phyloP scores from a whole-genome alignment of 2,329 filamentous ascomycete species.

The Graphilbum sp. region DNA sequence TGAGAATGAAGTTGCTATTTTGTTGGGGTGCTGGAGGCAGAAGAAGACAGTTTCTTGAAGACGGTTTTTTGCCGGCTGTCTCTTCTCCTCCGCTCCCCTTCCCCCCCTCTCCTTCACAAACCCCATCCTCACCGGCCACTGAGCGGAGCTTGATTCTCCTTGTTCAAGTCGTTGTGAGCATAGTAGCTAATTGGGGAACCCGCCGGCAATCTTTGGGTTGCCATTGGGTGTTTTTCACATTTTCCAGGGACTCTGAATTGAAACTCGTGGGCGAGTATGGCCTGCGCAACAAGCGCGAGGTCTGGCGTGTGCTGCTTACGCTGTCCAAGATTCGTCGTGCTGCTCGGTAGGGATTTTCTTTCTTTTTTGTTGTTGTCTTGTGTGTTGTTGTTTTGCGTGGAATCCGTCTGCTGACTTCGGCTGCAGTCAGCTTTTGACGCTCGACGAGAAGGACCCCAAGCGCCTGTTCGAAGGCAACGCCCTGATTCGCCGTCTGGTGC shows the following conservation, averaged over 20 bases:
- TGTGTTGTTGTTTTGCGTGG: not conserved
- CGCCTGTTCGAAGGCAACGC: conserved; percentile 99
- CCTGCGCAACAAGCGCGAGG: conserved; percentile 99
- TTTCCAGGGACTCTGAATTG: conserved; percentile 85
- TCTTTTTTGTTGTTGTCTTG: not conserved
- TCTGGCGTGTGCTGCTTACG: conserved; percentile 98
- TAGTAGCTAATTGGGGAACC: conserved; percentile 16
- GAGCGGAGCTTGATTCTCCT: conserved; percentile 82
- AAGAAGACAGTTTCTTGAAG: not conserved
- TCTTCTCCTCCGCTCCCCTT: not conserved
- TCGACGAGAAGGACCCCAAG: conserved; percentile 99
- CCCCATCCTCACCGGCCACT: conserved; percentile 44
- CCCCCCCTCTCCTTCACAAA: too few relatives aligned
- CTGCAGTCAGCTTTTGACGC: conserved; percentile 90
- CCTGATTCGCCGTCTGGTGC: conserved; percentile 98
- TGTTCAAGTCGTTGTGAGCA: conserved; percentile 77
- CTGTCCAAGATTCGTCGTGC: conserved; percentile 99
- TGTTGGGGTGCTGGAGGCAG: not conserved
- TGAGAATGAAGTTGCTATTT: not conserved
- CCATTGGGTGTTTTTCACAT: conserved; percentile 1
- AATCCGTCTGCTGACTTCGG: not conserved
- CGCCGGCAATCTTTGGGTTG: not conserved
- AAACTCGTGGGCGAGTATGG: conserved; percentile 99
- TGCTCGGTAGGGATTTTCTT: conserved; percentile 67
- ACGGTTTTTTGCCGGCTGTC: not conserved